Evolutionary conservation across 1,284 basidiomycete genomes (phyloP).

Genomic region (Ceratobasidium sp.): DNA sequence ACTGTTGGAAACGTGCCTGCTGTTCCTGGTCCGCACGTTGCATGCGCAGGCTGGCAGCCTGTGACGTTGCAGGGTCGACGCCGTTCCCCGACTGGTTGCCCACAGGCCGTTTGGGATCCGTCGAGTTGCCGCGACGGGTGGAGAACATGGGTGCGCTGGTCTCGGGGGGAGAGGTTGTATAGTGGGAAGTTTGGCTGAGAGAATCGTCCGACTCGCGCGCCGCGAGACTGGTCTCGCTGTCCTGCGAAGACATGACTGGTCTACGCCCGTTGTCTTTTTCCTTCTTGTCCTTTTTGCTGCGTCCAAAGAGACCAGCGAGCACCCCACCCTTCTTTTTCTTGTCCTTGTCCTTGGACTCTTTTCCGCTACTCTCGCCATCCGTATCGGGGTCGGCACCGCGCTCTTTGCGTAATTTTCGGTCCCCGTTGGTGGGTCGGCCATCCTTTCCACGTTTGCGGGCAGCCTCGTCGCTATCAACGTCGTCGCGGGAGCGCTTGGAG

Average conservation of each 20-base stretch:
- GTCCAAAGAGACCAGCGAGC: conserved; percentile 78
- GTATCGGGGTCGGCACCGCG: conserved; percentile 57
- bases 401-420: conserved; percentile 76
- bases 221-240: conserved; percentile 49
- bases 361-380: conserved; percentile 61
- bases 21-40: conserved; percentile 90
- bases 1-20: conserved; percentile 89
- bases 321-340: conserved; percentile 75
- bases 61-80: conserved; percentile 53
- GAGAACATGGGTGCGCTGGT: conserved; percentile 20
- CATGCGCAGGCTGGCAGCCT: conserved; percentile 64
- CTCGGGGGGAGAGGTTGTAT: conserved; percentile 47
- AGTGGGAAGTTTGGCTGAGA: conserved; percentile 44
- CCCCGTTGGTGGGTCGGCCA: conserved; percentile 48
- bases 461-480: conserved; percentile 66
- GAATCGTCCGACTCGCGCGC: conserved; percentile 53
- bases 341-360: conserved; percentile 65
- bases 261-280: conserved; percentile 69
- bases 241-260: conserved; percentile 56
- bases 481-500: conserved; percentile 70
- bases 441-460: conserved; percentile 48
- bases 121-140: conserved; percentile 35
- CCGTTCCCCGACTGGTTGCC: conserved; percentile 28
- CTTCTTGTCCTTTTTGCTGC: conserved; percentile 79
- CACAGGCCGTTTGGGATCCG: conserved; percentile 25